A percentile compares a stretch with the other conserved stretches of the same genome.
phyloP scores from a whole-genome alignment of 148 eudicot genomes.

The Amaranthus palmeri region DNA sequence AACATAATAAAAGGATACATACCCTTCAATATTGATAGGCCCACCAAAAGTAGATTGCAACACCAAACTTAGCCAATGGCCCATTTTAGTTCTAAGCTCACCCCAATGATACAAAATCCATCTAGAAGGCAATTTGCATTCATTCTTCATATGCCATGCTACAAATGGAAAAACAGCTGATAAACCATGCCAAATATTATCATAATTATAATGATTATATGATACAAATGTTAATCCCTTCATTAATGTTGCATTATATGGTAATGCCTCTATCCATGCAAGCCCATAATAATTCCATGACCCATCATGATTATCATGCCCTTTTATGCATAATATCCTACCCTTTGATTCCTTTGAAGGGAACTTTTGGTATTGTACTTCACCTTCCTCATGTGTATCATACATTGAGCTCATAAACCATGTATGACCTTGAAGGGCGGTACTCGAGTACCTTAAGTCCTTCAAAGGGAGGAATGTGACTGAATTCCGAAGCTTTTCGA shows the following conservation, averaged over 20 bases:
- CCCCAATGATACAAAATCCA: conserved; percentile 79
- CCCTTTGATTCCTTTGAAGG: conserved; percentile 58
- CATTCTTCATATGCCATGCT: conserved; percentile 59
- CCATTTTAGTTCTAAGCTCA: conserved; percentile 51
- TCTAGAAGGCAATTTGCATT: conserved; percentile 36
- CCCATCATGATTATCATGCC: conserved; percentile 59
- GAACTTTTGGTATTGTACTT: conserved; percentile 57
- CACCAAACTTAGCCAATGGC: conserved; percentile 45
- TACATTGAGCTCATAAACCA: conserved; percentile 87
- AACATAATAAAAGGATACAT: not conserved
- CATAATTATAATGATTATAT: conserved; percentile 58
- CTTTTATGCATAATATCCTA: conserved; percentile 59
- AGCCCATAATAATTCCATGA: conserved; percentile 68
- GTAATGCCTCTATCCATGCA: conserved; percentile 58
- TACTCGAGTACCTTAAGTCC: conserved; percentile 46
- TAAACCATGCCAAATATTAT: conserved; percentile 73
- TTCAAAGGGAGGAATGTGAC: conserved; percentile 74
- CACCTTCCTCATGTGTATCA: conserved; percentile 59
- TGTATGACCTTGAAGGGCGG: conserved; percentile 61
- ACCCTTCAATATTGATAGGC: conserved; percentile 32
- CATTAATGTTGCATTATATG: conserved; percentile 50
- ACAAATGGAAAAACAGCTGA: conserved; percentile 57
- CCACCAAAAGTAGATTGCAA: conserved; percentile 57
- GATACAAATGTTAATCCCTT: conserved; percentile 62
- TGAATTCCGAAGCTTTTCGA: conserved; percentile 36